Evolutionary conservation across 164 flowering plant genomes (phyloP), one percentile per base, ranked within the genome.

Genomic region (Sedum album): DNA sequence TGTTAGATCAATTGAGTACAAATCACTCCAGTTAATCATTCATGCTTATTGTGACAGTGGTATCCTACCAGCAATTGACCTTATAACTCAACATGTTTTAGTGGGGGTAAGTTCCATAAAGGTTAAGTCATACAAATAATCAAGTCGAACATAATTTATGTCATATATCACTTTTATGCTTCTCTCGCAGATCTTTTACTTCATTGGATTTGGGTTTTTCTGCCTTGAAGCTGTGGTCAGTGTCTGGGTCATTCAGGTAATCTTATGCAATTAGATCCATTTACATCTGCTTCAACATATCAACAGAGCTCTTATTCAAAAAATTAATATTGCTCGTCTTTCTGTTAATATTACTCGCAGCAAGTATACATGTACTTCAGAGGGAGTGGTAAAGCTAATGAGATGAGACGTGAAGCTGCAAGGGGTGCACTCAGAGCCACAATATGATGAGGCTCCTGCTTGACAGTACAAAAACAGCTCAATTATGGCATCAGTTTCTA

Each of bases 301-400:
- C 66, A 20, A 17, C 31, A 13, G 67, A 15, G 3, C 30, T 33
- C 67, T 21, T 38, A 35, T 20, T 65, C 67, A n/a, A 65, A 2
- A n/a, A n/a, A n/a, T n/a, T n/a, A n/a, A n/a, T n/a, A n/a, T n/a
- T n/a, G n/a, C n/a, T n/a, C n/a, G n/a, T 46, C 21, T 21, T 13
- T 61, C 20, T 31, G 31, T 63, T 7, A n/a, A 33, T 23, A 23
- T 26, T 26, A 35, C 53, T 11, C 76, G 77, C 87, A 86, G 91
- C 87, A 86, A 86, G 87, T 84, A 33, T 86, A 81, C 80, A 78
- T 77, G 82, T 86, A 84, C 62, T 86, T 86, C 82, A 79, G 91
- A 69, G 91, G 91, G 62, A 86, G 85, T 72, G 91, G 91, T 23
- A 86, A 86, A 79, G 84, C 84, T 53, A 81, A 79, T 57, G 85